Percentiles rank a stretch among this genome's conserved stretches.
These are phyloP conservation scores for Patellifolia procumbens DNA, from an alignment of 179 eudicot species.

Conservation along the genomic window DNA sequence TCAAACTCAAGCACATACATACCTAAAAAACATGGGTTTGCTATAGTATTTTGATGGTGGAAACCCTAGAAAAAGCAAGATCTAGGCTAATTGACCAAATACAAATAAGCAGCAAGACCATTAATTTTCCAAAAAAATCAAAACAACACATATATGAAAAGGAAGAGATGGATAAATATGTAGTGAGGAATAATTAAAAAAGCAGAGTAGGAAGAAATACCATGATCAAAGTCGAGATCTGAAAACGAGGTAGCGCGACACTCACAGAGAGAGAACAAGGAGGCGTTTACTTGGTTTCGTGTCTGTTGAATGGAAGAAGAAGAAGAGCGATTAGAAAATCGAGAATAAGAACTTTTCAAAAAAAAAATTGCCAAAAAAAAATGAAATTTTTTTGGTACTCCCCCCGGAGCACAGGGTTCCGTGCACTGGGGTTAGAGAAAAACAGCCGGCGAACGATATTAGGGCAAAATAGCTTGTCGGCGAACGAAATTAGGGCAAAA, in stretches of 20 bases:
- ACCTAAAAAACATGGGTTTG: no score
- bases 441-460: no score
- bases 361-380: no score
- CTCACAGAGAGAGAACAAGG: neutral
- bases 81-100: neutral
- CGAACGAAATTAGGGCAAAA: no score
- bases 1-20: neutral
- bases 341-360: no score
- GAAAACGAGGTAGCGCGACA: neutral
- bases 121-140: neutral
- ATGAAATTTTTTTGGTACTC: no score
- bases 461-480: no score
- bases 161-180: neutral
- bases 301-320: neutral
- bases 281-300: no score
- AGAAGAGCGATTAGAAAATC: no score
- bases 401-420: no score
- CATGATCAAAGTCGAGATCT: slow-evolving; percentile 5
- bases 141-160: neutral
- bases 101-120: neutral
- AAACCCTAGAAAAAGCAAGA: neutral
- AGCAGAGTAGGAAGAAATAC: neutral
- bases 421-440: no score
- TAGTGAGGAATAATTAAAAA: no score
- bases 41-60: neutral